A percentile compares a stretch with the other conserved stretches of the same genome.
phyloP scores from a whole-genome alignment of 768 basidiomycete genomes.

The Epithele typhae region DNA sequence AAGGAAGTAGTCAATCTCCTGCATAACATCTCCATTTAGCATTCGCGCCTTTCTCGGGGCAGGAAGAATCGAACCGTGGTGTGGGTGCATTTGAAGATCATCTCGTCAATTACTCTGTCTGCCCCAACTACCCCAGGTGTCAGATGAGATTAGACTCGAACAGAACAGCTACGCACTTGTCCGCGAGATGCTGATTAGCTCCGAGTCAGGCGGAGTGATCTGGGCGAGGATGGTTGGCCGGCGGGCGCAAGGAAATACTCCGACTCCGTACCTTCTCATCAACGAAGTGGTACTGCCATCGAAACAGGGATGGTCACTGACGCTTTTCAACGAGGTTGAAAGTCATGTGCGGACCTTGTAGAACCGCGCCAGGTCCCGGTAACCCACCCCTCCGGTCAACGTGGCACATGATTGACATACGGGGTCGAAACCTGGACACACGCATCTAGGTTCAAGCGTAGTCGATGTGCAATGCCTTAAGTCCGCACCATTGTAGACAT shows the following conservation, averaged over 20 bases:
- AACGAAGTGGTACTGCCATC: slow-evolving; percentile 41
- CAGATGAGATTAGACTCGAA: no score
- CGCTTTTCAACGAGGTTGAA: slow-evolving; percentile 13
- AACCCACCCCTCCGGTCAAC: slow-evolving; percentile 43
- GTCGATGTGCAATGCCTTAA: no score
- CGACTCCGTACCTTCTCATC: slow-evolving; percentile 18
- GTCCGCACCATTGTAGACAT: slow-evolving; percentile 37
- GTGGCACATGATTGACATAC: slow-evolving; percentile 41
- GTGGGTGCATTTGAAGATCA: slow-evolving; percentile 41
- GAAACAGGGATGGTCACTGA: no score
- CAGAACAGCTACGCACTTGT: slow-evolving; percentile 36
- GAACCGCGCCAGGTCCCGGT: slow-evolving; percentile 39
- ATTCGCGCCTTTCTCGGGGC: neutral
- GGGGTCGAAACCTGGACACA: slow-evolving; percentile 33
- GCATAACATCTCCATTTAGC: neutral
- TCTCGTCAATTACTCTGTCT: slow-evolving; percentile 43
- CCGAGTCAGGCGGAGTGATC: slow-evolving; percentile 39
- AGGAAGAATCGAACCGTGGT: slow-evolving; percentile 29
- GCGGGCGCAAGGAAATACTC: neutral
- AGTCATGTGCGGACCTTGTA: slow-evolving; percentile 32
- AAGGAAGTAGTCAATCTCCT: slow-evolving; percentile 40
- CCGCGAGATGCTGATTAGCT: slow-evolving; percentile 38
- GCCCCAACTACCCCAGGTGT: slow-evolving; percentile 30
- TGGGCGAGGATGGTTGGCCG: slow-evolving; percentile 4
- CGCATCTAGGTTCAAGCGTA: no score